Evolutionary conservation across 352 stramenopile genomes (phyloP).

Genomic region (Globisporangium perplexum): DNA sequence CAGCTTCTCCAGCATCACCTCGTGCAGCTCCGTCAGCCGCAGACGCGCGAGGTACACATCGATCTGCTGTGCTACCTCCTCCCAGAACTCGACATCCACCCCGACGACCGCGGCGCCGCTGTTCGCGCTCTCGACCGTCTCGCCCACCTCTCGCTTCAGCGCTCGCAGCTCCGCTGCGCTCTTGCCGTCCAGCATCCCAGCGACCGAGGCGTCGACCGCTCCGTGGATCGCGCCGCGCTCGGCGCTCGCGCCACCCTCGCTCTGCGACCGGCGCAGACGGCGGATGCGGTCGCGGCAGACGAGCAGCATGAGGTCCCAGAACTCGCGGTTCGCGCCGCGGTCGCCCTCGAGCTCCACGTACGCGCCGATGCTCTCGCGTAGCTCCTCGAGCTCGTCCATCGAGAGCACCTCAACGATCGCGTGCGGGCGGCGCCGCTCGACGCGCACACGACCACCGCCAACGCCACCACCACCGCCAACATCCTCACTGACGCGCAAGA

Average conservation of each 20-base stretch:
- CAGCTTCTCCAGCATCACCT: conserved; percentile 92
- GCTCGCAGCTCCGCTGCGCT: conserved; percentile 34
- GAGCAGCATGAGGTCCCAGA: conserved; percentile 82
- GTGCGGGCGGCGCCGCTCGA: conserved; percentile 73
- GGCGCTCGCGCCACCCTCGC: conserved; percentile 41
- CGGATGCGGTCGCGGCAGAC: conserved; percentile 75
- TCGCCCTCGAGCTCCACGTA: conserved; percentile 90
- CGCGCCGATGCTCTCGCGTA: conserved; percentile 84
- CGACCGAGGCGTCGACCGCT: conserved; percentile 83
- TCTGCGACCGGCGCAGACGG: conserved; percentile 49
- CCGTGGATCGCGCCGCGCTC: conserved; percentile 80
- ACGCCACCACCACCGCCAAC: conserved; percentile 35
- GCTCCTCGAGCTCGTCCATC: conserved; percentile 71
- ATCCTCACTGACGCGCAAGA: conserved; percentile 5
- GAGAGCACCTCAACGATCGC: conserved; percentile 74
- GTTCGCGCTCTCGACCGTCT: conserved; percentile 60
- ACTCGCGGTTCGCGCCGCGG: conserved; percentile 61
- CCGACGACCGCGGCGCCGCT: conserved; percentile 40
- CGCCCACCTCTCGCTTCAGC: conserved; percentile 55
- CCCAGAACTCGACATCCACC: conserved; percentile 93
- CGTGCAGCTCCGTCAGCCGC: conserved; percentile 87
- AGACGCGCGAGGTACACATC: conserved; percentile 89
- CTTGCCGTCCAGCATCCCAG: conserved; percentile 88
- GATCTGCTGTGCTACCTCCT: conserved; percentile 90
- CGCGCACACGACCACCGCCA: conserved; percentile 57